A percentile compares a stretch with the other conserved stretches of the same genome.
These are phyloP conservation scores for Tolypocladium sp. DNA, from an alignment of 2,329 filamentous ascomycete genomes.

Conservation along the genomic window DNA sequence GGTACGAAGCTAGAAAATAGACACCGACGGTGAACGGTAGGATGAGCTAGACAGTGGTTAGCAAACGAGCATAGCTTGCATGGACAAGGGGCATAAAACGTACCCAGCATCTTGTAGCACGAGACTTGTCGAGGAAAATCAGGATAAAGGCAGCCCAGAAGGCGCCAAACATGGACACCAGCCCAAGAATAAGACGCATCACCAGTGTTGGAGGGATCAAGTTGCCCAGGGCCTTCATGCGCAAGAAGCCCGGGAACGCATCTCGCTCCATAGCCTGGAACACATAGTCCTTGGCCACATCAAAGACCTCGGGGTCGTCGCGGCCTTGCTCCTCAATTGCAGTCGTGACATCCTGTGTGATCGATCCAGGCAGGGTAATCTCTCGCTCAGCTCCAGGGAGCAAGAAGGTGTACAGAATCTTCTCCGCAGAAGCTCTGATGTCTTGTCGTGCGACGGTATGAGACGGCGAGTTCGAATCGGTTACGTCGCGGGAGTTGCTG, in stretches of 20 bases:
- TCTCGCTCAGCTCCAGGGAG: constrained; percentile 93
- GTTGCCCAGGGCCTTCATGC: constrained; percentile 92
- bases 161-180: constrained; percentile 74
- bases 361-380: constrained; percentile 83
- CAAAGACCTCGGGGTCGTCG: constrained; percentile 95
- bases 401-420: constrained; percentile 96
- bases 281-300: constrained; percentile 96
- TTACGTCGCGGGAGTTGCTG: constrained; percentile 51
- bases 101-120: constrained; percentile 77
- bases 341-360: constrained; percentile 75
- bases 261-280: constrained; percentile 99
- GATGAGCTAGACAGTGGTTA: constrained; percentile 43
- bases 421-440: constrained; percentile 87
- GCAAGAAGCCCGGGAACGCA: constrained; percentile 93
- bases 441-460: constrained; percentile 83
- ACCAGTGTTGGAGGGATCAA: constrained; percentile 86
- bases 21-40: constrained; percentile 86
- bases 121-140: constrained; percentile 76
- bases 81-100: constrained; percentile 21
- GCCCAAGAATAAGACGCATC: constrained; percentile 73
- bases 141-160: constrained; percentile 93
- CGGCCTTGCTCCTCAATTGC: constrained; percentile 85
- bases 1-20: constrained; percentile 83
- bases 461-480: constrained; percentile 73
- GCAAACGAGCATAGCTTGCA: constrained; percentile 6